Evolutionary conservation across 768 basidiomycete species (phyloP), one percentile per base, ranked within the genome.

Genomic region (Amyloporia xantha): DNA sequence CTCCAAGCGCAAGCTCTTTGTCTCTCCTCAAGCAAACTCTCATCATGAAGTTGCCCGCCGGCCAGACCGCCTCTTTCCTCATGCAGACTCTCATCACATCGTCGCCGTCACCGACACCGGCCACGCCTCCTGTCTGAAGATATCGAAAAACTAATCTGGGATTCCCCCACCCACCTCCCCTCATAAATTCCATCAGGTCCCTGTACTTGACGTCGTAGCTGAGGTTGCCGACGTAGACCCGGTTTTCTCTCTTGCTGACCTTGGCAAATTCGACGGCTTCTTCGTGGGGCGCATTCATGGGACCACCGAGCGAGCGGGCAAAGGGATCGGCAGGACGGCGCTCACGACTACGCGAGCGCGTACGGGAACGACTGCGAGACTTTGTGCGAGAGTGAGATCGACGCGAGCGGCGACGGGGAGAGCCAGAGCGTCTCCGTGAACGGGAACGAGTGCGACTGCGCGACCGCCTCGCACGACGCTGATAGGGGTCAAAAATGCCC

Each of bases 111-210:
- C 43, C 38, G 10, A 39, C 38, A 21, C 15, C 38, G 17, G 27
- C 47, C 23, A 53, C 41, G 26, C 28, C 45, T 40, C 44, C 35
- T 43, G 39, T 44, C 45, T 45, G 52, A 56, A 35, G 21, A 23
- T 26, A 13, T 68, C 62, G 68, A 77, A 80, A 72, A 82, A 67
- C 67, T 68, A 69, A 72, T 56, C 72, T 77, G 71, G 74, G 74
- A 81, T 81, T 78, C 84, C 82, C 80, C 81, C 72, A 93, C 94
- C 86, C 90, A 96, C 94, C 93, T 92, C 91, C 90, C 86, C 90
- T 81, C 92, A 96, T 95, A 68, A 96, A 97, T 83, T 97, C 92
- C 81, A 94, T 92, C 70, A 99, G 77, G 75, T 98, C 96, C 71
- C 92, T 82, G 74, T 95, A 98, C 73, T 86, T 94, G 83, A 93